Evolutionary conservation across 331 rosid genomes (phyloP).

Genomic region (Quercus phellos): DNA sequence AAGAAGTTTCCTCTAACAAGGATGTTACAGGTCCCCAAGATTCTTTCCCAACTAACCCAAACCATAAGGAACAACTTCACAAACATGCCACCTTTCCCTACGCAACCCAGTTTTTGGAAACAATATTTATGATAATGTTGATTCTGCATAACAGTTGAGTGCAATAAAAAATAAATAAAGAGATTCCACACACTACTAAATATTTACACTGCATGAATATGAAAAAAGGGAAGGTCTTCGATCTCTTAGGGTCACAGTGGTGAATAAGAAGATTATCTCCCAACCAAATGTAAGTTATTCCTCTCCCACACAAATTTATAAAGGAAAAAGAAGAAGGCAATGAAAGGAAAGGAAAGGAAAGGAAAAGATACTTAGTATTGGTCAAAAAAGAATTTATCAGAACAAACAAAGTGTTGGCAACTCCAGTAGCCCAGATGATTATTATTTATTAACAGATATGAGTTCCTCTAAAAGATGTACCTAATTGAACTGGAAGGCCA

Average conservation of each 20-base stretch:
- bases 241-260: background rate
- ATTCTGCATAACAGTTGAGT: background rate
- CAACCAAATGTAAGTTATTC: background rate
- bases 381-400: background rate
- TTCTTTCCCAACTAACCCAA: background rate
- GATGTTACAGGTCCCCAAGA: background rate
- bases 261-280: background rate
- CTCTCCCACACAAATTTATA: background rate
- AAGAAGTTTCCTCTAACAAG: background rate
- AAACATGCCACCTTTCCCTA: background rate
- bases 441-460: background rate
- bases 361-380: background rate
- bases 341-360: background rate
- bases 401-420: too few relatives aligned
- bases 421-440: background rate
- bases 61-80: background rate
- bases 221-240: background rate
- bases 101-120: background rate
- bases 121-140: background rate
- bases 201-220: background rate
- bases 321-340: background rate
- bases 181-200: background rate
- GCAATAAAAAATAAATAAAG: background rate
- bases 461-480: background rate
- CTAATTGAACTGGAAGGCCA: background rate